Evolutionary conservation across 371 early-diverging fungal species (phyloP), one percentile per base, ranked within the genome.

Genomic region (Apophysomyces ossiformis): DNA sequence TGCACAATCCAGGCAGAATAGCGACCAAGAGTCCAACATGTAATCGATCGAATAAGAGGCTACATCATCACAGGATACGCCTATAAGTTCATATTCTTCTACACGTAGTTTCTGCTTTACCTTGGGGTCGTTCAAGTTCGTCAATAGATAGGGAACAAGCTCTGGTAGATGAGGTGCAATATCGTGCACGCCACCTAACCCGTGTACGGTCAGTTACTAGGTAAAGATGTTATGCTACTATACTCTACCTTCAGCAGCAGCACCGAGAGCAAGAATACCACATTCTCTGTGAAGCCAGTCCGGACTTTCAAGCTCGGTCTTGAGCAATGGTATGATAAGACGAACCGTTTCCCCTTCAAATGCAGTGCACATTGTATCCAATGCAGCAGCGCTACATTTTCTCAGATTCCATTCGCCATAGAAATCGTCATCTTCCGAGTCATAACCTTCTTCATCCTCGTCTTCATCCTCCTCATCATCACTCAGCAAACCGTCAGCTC

Each of bases 231-330:
- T 44, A 32, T 64, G 26, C 32, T 61, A 38, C 43, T 61, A n/a
- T 50, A n/a, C 11, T 45, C 16, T 63, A 64, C 93, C 94, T 69
- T 96, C 95, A 6, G 96, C 95, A 64, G 95, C 87, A 32, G 97
- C 97, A 26, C 97, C 97, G 50, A 97, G 78, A 8, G 96, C 96
- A 65, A 97, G 82, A 58, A 97, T 93, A 45, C 95, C 97, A 46
- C 92, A 88, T 80, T 97, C 97, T 45, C 90, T 84, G 59, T 88
- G 75, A 66, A 88, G 76, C 96, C 97, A 97, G 54, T 95, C 90
- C 16, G 74, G 69, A 65, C 84, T 82, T 63, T 77, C 76, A 15
- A 97, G 80, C 65, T 87, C 81, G 37, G 82, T 82, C 68, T 90
- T 88, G 35, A 95, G 79, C 62, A 85, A 73, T 6, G 94, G 95